Evolutionary conservation across 2,329 filamentous ascomycete genomes (phyloP).

Genomic region (Epichloe baconii): DNA sequence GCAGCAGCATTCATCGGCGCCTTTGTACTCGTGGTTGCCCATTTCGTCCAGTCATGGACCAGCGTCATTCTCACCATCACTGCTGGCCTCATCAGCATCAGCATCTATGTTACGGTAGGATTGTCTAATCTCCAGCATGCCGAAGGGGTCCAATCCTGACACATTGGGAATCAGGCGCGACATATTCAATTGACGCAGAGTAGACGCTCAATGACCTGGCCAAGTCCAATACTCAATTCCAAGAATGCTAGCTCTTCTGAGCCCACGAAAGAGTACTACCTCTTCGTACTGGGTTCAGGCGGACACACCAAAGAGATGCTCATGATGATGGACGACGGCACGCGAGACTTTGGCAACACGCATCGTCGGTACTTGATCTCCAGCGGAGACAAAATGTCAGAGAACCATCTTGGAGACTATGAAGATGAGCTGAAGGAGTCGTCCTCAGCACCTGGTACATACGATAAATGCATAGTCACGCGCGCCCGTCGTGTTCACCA

Average conservation of each 20-base stretch:
- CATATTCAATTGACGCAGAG: constrained; percentile 16
- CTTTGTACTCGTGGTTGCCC: background rate
- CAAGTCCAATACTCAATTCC: background rate
- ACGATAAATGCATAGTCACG: constrained; percentile 54
- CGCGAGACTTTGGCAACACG: constrained; percentile 34
- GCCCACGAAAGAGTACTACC: constrained; percentile 36
- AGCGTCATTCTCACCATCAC: constrained; percentile 7
- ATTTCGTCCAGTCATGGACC: background rate
- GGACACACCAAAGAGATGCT: constrained; percentile 95
- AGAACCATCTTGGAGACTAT: constrained; percentile 49
- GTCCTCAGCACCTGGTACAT: constrained; percentile 30
- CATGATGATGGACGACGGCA: constrained; percentile 56
- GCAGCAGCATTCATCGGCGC: background rate
- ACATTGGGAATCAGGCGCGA: constrained; percentile 11
- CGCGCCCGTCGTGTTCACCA: constrained; percentile 78
- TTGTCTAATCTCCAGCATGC: background rate
- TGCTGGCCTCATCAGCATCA: constrained; percentile 10
- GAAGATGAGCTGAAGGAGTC: constrained; percentile 20
- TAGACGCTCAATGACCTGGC: constrained; percentile 11
- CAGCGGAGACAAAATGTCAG: constrained; percentile 57
- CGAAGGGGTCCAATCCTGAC: background rate
- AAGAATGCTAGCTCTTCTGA: background rate
- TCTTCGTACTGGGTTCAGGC: constrained; percentile 81
- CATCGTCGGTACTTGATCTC: constrained; percentile 75
- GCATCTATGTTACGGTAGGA: constrained; percentile 20